These are phyloP conservation scores for Mucor piriformis DNA, from an alignment of 371 early-diverging fungal genomes.

Conservation along the genomic window DNA sequence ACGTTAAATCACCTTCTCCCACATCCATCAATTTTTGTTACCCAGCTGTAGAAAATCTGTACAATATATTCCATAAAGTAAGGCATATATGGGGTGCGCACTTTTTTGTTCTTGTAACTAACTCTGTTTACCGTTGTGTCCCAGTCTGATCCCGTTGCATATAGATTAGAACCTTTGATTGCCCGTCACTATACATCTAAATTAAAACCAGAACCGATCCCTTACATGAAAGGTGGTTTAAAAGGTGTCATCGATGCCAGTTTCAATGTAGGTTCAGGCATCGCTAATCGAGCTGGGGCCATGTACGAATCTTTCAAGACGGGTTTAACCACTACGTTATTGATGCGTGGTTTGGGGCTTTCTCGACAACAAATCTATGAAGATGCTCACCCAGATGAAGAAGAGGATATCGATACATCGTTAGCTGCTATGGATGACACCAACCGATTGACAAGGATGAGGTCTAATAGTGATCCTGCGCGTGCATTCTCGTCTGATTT, in stretches of 20 bases:
- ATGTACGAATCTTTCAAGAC: constrained; percentile 68
- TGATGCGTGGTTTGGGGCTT: constrained; percentile 60
- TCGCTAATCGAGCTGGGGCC: constrained; percentile 73
- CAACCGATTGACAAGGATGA: constrained; percentile 24
- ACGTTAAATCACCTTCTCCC: constrained; percentile 22
- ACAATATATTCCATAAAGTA: constrained; percentile 77
- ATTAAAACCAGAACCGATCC: constrained; percentile 71
- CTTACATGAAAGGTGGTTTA: constrained; percentile 85
- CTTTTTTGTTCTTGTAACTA: constrained; percentile 26
- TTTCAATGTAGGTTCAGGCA: constrained; percentile 61
- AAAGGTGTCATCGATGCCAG: constrained; percentile 66
- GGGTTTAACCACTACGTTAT: constrained; percentile 59
- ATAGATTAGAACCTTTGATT: constrained; percentile 78
- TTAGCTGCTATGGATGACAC: constrained; percentile 5
- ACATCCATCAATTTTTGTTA: constrained; percentile 44
- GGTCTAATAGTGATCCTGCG: constrained; percentile 42
- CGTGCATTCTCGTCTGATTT: constrained; percentile 11
- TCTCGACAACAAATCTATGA: constrained; percentile 47
- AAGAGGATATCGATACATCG: constrained; percentile 8
- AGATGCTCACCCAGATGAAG: constrained; percentile 29
- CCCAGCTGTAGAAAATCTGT: constrained; percentile 70
- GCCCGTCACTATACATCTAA: constrained; percentile 53
- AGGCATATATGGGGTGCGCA: constrained; percentile 33
- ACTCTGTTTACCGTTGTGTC: constrained; percentile 6
- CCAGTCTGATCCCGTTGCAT: constrained; percentile 55